Evolutionary conservation across 495 filamentous ascomycete species (phyloP).

Genomic region (Penicillium coffeae): DNA sequence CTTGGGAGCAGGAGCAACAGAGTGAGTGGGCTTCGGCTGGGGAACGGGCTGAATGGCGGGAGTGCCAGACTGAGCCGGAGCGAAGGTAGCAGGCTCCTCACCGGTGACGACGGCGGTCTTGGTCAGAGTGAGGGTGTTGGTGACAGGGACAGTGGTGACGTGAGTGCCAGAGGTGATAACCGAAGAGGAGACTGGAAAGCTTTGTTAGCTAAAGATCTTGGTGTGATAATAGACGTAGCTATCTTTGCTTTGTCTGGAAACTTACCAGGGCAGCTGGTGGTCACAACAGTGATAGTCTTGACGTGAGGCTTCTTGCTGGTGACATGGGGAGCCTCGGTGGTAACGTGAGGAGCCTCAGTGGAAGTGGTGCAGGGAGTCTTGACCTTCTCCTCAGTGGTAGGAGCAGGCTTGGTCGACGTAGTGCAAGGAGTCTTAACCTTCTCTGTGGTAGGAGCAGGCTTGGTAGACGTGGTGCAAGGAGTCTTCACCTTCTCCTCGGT

Average conservation of each 20-base stretch:
- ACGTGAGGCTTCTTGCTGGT: conserved; percentile 13
- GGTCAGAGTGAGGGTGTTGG: conserved; percentile 37
- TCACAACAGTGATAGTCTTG: conserved; percentile 31
- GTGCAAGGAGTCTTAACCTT: conserved; percentile 1
- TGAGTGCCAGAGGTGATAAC: conserved; percentile 29
- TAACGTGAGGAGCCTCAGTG: conserved; percentile 9
- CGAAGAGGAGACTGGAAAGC: conserved; percentile 25
- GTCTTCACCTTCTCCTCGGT: background rate
- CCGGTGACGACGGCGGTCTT: conserved; percentile 25
- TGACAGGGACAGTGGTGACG: conserved; percentile 32
- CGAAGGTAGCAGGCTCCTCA: conserved; percentile 26
- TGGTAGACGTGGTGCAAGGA: conserved; percentile 1
- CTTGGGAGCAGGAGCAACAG: conserved; percentile 3
- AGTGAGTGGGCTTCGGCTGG: conserved; percentile 4
- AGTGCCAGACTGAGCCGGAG: background rate
- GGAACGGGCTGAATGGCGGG: conserved; percentile 5
- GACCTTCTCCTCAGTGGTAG: background rate
- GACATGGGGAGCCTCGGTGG: conserved; percentile 16
- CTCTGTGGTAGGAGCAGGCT: background rate
- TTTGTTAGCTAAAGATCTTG: conserved; percentile 11
- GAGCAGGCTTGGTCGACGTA: background rate
- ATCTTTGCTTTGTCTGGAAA: too few species aligned
- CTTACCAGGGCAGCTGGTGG: conserved; percentile 39
- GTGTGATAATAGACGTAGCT: too few species aligned
- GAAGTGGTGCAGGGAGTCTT: conserved; percentile 1